These are phyloP conservation scores for Boletus reticulatus DNA, from an alignment of 768 basidiomycete genomes.

Conservation along the genomic window DNA sequence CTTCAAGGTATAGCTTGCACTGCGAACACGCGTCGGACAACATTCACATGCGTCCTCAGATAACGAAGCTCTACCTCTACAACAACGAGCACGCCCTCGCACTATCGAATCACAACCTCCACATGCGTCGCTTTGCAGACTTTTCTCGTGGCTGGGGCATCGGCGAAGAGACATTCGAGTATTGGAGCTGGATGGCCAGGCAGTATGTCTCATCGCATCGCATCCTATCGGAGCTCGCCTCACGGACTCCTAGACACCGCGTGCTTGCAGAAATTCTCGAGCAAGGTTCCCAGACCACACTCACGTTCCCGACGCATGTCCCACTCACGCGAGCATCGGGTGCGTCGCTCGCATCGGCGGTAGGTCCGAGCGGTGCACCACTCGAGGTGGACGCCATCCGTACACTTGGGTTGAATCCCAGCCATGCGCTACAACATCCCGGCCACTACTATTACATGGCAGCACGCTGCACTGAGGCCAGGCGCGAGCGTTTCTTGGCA, in stretches of 20 bases:
- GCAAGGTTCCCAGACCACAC: conserved; percentile 63
- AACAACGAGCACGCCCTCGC: conserved; percentile 82
- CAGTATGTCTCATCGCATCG: conserved; percentile 54
- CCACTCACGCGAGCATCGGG: conserved; percentile 36
- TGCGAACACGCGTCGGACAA: neutral
- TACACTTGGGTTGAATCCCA: conserved; percentile 72
- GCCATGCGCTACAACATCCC: conserved; percentile 82
- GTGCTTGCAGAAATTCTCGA: conserved; percentile 90
- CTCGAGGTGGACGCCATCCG: conserved; percentile 60
- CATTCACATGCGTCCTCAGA: conserved; percentile 40
- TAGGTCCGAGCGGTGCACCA: conserved; percentile 16
- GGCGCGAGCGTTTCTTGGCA: conserved; percentile 64
- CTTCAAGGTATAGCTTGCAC: conserved; percentile 60
- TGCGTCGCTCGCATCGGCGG: conserved; percentile 7
- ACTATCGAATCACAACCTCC: conserved; percentile 78
- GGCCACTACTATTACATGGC: conserved; percentile 88
- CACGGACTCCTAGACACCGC: conserved; percentile 58
- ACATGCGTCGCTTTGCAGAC: conserved; percentile 82
- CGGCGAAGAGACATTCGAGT: conserved; percentile 95
- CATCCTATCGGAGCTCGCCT: neutral
- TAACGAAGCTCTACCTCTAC: conserved; percentile 89
- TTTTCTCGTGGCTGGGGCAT: conserved; percentile 93
- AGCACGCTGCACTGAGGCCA: conserved; percentile 77
- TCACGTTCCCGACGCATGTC: conserved; percentile 59
- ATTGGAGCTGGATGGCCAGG: conserved; percentile 94